Conservation (phyloP, 257 asterid genomes). For the Marsdenia floribunda region DNA sequence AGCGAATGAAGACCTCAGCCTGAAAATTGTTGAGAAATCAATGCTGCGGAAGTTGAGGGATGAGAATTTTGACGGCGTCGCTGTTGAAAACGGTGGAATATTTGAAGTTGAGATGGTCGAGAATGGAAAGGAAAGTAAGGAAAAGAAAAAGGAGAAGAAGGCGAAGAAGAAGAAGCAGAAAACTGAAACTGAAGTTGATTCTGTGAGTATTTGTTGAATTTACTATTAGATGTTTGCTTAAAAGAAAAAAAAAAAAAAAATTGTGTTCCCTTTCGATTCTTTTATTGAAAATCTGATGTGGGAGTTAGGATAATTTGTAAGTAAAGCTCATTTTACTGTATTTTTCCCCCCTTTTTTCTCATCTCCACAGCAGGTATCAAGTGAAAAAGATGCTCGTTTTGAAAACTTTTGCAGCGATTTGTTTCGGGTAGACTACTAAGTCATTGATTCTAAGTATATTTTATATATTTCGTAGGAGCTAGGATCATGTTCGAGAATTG, state of each 20-base stretch:
- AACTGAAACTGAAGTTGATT: conserved; percentile 26
- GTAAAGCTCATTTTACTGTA: not conserved
- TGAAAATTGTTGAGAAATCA: conserved; percentile 62
- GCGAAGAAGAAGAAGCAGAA: conserved; percentile 32
- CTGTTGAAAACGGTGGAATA: conserved; percentile 16
- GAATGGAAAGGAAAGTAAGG: conserved; percentile 30
- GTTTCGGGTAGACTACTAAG: conserved; percentile 36
- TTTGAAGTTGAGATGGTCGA: conserved; percentile 27
- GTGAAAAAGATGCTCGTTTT: conserved; percentile 44
- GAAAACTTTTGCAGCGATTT: conserved; percentile 58
- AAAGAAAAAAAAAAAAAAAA: too few species aligned
- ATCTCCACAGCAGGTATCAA: conserved; percentile 31
- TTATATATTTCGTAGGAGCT: not conserved
- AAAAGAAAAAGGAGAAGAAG: conserved; percentile 40
- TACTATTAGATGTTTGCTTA: not conserved
- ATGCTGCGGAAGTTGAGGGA: conserved; percentile 29
- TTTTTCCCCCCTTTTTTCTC: not conserved
- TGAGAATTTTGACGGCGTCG: not conserved
- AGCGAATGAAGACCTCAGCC: conserved; percentile 81
- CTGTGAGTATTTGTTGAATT: conserved; percentile 25
- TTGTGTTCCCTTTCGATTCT: not conserved
- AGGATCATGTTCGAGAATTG: not conserved
- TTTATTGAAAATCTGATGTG: not conserved
- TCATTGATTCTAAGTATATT: not conserved
- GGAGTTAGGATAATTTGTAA: not conserved